phyloP scores from a whole-genome alignment of 2,329 filamentous ascomycete species.

The Camillea tinctor region DNA sequence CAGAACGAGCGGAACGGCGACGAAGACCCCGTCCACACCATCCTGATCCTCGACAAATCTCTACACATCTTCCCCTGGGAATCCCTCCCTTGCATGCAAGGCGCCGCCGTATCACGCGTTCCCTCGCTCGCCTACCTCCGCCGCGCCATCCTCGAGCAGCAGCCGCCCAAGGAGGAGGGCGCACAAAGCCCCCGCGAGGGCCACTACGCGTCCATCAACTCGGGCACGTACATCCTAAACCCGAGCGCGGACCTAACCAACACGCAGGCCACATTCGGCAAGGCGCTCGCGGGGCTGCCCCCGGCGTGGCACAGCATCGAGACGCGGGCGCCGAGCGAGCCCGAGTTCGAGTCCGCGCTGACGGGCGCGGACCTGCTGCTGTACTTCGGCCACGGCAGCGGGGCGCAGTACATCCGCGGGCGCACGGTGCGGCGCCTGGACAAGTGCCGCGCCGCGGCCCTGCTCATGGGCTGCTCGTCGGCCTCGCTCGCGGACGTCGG shows the following conservation, averaged over 20 bases:
- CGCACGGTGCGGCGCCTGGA: slow-evolving; percentile 77
- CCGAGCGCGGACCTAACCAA: slow-evolving; percentile 79
- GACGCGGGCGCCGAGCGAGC: slow-evolving; percentile 68
- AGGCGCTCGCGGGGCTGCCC: slow-evolving; percentile 63
- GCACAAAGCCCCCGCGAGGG: slow-evolving; percentile 37
- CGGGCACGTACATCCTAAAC: slow-evolving; percentile 82
- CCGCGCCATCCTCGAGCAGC: slow-evolving; percentile 65
- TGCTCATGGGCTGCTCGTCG: slow-evolving; percentile 94
- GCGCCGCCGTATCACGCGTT: slow-evolving; percentile 78
- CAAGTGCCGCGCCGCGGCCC: slow-evolving; percentile 71
- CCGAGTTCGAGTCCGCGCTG: slow-evolving; percentile 71
- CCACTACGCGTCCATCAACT: slow-evolving; percentile 53
- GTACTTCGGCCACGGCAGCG: slow-evolving; percentile 96
- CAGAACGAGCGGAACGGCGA: slow-evolving; percentile 40
- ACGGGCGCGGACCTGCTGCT: slow-evolving; percentile 69
- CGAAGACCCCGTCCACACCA: slow-evolving; percentile 58
- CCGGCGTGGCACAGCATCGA: slow-evolving; percentile 70
- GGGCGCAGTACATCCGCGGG: slow-evolving; percentile 88
- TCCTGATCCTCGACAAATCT: slow-evolving; percentile 87
- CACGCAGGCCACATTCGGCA: slow-evolving; percentile 74
- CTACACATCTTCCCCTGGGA: slow-evolving; percentile 96
- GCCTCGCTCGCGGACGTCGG: slow-evolving; percentile 77
- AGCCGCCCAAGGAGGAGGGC: slow-evolving; percentile 10
- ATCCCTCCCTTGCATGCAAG: slow-evolving; percentile 81
- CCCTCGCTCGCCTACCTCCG: slow-evolving; percentile 82